Conservation (phyloP, 257 asterid genomes). For the Solanum gandarillasii region DNA sequence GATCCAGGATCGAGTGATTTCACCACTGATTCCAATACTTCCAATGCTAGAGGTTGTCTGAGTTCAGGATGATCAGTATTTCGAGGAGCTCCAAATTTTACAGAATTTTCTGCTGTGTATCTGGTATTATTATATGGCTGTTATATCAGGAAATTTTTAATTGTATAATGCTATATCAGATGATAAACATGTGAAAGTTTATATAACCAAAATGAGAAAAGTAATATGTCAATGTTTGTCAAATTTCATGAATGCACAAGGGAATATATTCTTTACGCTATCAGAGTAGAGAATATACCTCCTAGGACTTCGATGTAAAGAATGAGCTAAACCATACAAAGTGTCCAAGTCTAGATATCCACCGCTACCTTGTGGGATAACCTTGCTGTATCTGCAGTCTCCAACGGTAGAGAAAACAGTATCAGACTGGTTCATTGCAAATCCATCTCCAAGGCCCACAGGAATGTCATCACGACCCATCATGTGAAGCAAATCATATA, state of each 20-base stretch:
- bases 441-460: conserved; percentile 58
- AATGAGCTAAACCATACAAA: conserved; percentile 62
- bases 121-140: conserved; percentile 15
- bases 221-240: neutral
- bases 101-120: conserved; percentile 64
- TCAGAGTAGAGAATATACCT: conserved; percentile 24
- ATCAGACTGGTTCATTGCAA: conserved; percentile 51
- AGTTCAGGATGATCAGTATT: conserved; percentile 70
- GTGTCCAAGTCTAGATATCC: conserved; percentile 83
- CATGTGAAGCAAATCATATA: conserved; percentile 82
- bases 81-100: conserved; percentile 60
- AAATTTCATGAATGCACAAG: neutral
- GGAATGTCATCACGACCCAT: conserved; percentile 92
- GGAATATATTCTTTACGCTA: neutral
- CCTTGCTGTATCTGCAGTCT: conserved; percentile 61
- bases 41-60: conserved; percentile 66
- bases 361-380: conserved; percentile 74
- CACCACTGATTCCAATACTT: conserved; percentile 53
- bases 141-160: neutral
- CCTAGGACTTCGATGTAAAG: conserved; percentile 64
- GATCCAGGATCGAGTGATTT: conserved; percentile 40
- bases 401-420: conserved; percentile 34
- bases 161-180: neutral
- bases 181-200: neutral
- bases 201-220: neutral